Conservation (phyloP, 352 stramenopile genomes). For the Sclerospora graminicola region DNA sequence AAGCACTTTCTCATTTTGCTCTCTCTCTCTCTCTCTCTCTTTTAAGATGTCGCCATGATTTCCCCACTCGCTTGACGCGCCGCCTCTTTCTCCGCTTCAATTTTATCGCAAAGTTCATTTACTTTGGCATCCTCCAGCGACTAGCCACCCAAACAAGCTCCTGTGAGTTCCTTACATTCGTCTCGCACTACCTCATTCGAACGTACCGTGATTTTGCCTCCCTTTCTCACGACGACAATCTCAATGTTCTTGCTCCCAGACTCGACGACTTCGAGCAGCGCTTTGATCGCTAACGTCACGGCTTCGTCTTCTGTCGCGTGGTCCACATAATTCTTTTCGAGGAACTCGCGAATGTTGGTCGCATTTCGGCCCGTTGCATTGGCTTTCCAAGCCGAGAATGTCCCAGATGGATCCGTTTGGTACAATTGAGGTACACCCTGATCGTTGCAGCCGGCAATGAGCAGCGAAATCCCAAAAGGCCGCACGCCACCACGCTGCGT, state of each 20-base stretch:
- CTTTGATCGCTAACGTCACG: slow-evolving; percentile 90
- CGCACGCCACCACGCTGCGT: slow-evolving; percentile 97
- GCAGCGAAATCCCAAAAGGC: slow-evolving; percentile 97
- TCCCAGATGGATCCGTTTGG: slow-evolving; percentile 97
- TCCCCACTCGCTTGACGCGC: slow-evolving; percentile 56
- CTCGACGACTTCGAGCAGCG: slow-evolving; percentile 97
- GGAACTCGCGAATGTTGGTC: slow-evolving; percentile 96
- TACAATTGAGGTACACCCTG: slow-evolving; percentile 92
- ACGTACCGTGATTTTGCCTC: slow-evolving; percentile 61
- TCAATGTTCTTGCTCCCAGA: slow-evolving; percentile 99
- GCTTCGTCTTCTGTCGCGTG: slow-evolving; percentile 88
- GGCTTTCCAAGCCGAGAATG: slow-evolving; percentile 97
- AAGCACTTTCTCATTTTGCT: no score
- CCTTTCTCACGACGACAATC: slow-evolving; percentile 88
- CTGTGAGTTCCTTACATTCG: no score
- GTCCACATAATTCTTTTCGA: slow-evolving; percentile 97
- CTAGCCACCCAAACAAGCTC: no score
- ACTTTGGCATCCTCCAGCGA: slow-evolving; percentile 67
- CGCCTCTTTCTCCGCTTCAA: slow-evolving; percentile 80
- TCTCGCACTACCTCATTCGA: not conserved
- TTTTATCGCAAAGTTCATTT: slow-evolving; percentile 66
- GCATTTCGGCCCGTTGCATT: slow-evolving; percentile 96
- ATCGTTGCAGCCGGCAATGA: slow-evolving; percentile 92
- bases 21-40: no score
- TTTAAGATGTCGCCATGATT: slow-evolving; percentile 65